phyloP scores from a whole-genome alignment of 306 rosid genomes.

The Senna siamea region DNA sequence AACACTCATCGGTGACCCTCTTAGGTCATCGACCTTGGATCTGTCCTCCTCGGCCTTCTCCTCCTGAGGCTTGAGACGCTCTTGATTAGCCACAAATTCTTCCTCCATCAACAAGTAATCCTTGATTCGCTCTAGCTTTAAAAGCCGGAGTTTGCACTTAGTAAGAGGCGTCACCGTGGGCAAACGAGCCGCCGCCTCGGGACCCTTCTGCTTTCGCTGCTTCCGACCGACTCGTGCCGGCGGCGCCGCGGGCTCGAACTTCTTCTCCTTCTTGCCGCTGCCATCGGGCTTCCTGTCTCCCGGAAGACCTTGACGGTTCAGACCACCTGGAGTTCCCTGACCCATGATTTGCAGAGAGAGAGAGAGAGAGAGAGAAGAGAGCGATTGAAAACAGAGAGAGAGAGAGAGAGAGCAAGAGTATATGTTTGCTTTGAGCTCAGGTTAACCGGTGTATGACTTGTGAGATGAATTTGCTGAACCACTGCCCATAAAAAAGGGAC shows the following conservation, averaged over 20 bases:
- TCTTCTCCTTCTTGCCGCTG: slow-evolving; percentile 85
- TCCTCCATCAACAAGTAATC: slow-evolving; percentile 95
- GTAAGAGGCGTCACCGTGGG: slow-evolving; percentile 93
- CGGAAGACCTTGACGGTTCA: slow-evolving; percentile 76
- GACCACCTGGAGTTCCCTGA: slow-evolving; percentile 93
- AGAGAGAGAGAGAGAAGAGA: not conserved
- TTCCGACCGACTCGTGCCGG: slow-evolving; percentile 95
- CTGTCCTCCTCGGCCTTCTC: slow-evolving; percentile 98
- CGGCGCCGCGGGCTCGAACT: slow-evolving; percentile 93
- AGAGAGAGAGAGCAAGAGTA: not conserved
- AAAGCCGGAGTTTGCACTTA: slow-evolving; percentile 82
- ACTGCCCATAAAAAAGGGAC: no score
- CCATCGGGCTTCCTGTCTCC: slow-evolving; percentile 86
- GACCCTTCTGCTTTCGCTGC: slow-evolving; percentile 95
- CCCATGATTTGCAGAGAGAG: slow-evolving; percentile 52
- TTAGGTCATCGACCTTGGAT: slow-evolving; percentile 95
- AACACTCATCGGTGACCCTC: slow-evolving; percentile 98
- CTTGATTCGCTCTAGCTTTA: slow-evolving; percentile 93
- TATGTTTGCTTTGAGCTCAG: not conserved
- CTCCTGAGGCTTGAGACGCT: slow-evolving; percentile 92
- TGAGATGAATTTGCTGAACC: not conserved
- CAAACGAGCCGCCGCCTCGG: slow-evolving; percentile 90
- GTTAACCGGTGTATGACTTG: not conserved
- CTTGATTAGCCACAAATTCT: slow-evolving; percentile 93
- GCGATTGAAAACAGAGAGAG: not conserved